Conservation (phyloP, 2,329 filamentous ascomycete genomes). For the Diaporthe sp. region DNA sequence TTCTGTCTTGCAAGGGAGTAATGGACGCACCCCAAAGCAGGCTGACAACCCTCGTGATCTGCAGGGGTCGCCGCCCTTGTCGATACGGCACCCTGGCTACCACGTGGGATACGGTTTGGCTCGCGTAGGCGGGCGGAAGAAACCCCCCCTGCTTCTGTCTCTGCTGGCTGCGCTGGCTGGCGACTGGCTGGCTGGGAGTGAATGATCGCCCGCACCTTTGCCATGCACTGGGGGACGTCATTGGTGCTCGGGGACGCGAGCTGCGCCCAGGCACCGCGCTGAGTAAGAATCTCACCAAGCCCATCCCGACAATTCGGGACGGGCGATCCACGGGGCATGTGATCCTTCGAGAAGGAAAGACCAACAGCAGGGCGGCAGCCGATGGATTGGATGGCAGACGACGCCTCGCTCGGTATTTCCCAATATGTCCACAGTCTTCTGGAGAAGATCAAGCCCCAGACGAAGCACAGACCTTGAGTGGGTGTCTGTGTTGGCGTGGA, state of each 20-base stretch:
- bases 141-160: not conserved
- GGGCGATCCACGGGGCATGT: constrained; percentile 24
- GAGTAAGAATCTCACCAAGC: constrained; percentile 28
- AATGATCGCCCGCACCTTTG: constrained; percentile 9
- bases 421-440: constrained; percentile 21
- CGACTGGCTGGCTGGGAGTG: not conserved
- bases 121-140: constrained; percentile 12
- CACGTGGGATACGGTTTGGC: constrained; percentile 32
- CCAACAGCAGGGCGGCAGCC: constrained; percentile 11
- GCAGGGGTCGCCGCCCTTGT: constrained; percentile 16
- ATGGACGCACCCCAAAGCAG: constrained; percentile 6
- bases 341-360: constrained; percentile 29
- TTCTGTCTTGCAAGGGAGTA: not conserved
- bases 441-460: constrained; percentile 1
- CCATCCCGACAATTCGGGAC: constrained; percentile 30
- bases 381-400: constrained; percentile 16
- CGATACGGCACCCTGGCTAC: not conserved
- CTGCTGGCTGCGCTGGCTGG: constrained; percentile 11
- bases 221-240: constrained; percentile 18
- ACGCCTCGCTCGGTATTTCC: constrained; percentile 28
- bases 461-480: constrained; percentile 27
- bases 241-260: constrained; percentile 7
- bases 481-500: constrained; percentile 26
- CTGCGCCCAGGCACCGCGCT: constrained; percentile 18
- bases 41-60: constrained; percentile 28